A percentile compares a stretch with the other conserved stretches of the same genome.
Conservation (phyloP, 139 green algal genomes). For the Parachlorella kessleri region DNA sequence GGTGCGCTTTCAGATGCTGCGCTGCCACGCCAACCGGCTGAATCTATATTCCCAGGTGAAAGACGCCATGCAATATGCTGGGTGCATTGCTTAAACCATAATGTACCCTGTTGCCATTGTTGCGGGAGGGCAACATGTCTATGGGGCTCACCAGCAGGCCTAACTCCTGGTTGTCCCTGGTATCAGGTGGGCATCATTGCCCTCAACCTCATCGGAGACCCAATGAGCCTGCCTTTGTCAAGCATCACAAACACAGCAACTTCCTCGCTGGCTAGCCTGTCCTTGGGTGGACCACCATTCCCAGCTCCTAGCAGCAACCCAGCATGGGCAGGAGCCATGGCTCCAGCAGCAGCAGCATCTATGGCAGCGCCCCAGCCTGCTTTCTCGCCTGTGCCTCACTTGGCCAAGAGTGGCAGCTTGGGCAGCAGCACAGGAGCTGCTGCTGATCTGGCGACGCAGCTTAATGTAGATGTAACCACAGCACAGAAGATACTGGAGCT, state of each 20-base stretch:
- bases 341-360: background rate
- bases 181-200: conserved; percentile 86
- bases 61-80: no score
- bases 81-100: no score
- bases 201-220: conserved; percentile 83
- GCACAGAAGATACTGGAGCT: conserved; percentile 66
- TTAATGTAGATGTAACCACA: conserved; percentile 44
- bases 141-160: no score
- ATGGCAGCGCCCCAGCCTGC: background rate
- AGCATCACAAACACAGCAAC: conserved; percentile 28
- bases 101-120: background rate
- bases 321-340: background rate
- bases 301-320: background rate
- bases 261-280: background rate
- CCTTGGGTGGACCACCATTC: no score
- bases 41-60: conserved; percentile 93
- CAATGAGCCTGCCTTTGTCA: conserved; percentile 19
- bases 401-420: background rate
- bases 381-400: no score
- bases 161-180: no score
- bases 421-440: background rate
- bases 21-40: conserved; percentile 88
- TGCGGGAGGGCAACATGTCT: no score
- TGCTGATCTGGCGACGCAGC: conserved; percentile 11
- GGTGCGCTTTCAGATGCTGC: conserved; percentile 76